Evolutionary conservation across 768 basidiomycete species (phyloP), one percentile per base, ranked within the genome.

Genomic region (Epithele typhae): DNA sequence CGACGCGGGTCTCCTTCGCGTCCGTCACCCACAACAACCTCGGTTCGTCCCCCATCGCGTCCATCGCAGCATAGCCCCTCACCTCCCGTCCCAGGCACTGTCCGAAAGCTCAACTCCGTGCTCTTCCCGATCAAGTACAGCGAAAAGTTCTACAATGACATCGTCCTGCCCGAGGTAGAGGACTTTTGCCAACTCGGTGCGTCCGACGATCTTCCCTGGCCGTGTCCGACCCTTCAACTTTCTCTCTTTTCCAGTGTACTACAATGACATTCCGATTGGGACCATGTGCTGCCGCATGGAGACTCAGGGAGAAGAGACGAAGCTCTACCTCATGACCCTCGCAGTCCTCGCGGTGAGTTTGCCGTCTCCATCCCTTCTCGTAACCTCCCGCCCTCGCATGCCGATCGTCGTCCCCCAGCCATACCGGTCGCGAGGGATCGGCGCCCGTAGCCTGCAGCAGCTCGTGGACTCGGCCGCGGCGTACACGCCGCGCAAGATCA

Each of bases 221-320:
- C 14, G 25, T 19, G 22, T 22, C 23, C 15, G 32, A 5, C 27
- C 27, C 37, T 30, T 18, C 30, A 34, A 8, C 12, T 44, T 14
- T 19, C 15, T n/a, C 2, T 22, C 7, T 11, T 5, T 5, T n/a
- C 5, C 56, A 92, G 92, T 93, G 39, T 93, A 92, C 68, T 93
- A 86, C 69, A 93, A 92, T 69, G 92, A 95, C 69, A 74, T 95
- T 47, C 90, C 92, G 37, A 84, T 94, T 52, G 92, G 92, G 49
- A 89, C 83, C 4, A 78, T 93, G 59, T 92, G 88, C 65, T 91
- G 87, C 69, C 79, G 89, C 48, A 65, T 92, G 50, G 92, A 95
- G 66, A 75, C 71, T 43, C 78, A 80, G 58, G 74, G 78, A 58
- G 76, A 70, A 37, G 66, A 73, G 55, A 70, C 67, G 36, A 71